These are phyloP conservation scores for Xylaria venustula DNA, from an alignment of 495 filamentous ascomycete species.

Conservation along the genomic window DNA sequence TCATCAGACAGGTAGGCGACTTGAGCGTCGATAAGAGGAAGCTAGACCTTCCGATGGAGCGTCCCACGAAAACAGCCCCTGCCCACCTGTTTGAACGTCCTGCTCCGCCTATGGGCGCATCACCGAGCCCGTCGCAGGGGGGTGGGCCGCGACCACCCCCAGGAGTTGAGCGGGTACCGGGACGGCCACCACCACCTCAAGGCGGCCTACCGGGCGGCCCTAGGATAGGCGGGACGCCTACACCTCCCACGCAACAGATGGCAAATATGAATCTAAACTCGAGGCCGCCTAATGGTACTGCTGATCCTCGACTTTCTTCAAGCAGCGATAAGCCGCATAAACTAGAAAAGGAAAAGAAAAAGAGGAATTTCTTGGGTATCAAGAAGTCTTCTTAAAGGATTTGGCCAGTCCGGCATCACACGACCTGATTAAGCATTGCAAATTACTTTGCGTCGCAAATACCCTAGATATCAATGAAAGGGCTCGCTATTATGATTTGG, in stretches of 20 bases:
- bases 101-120: slow-evolving; percentile 44
- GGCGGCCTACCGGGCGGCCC: slow-evolving; percentile 27
- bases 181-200: slow-evolving; percentile 25
- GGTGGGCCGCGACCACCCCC: slow-evolving; percentile 18
- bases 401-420: neutral
- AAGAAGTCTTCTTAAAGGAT: slow-evolving; percentile 45
- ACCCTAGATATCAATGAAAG: neutral
- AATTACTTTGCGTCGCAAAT: neutral
- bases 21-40: slow-evolving; percentile 69
- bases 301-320: slow-evolving; percentile 31
- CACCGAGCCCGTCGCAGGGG: slow-evolving; percentile 16
- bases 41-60: slow-evolving; percentile 78
- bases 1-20: slow-evolving; percentile 76
- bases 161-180: slow-evolving; percentile 34
- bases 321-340: slow-evolving; percentile 47
- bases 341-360: slow-evolving; percentile 68
- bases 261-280: slow-evolving; percentile 56
- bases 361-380: slow-evolving; percentile 72
- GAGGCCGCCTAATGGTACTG: slow-evolving; percentile 20
- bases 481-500: neutral
- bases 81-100: slow-evolving; percentile 85
- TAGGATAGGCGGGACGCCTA: slow-evolving; percentile 23
- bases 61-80: slow-evolving; percentile 75
- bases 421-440: neutral
- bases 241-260: slow-evolving; percentile 59